A percentile compares a stretch with the other conserved stretches of the same genome.
phyloP scores from a whole-genome alignment of 1,284 basidiomycete species.

The Fomitiporia mediterranea region DNA sequence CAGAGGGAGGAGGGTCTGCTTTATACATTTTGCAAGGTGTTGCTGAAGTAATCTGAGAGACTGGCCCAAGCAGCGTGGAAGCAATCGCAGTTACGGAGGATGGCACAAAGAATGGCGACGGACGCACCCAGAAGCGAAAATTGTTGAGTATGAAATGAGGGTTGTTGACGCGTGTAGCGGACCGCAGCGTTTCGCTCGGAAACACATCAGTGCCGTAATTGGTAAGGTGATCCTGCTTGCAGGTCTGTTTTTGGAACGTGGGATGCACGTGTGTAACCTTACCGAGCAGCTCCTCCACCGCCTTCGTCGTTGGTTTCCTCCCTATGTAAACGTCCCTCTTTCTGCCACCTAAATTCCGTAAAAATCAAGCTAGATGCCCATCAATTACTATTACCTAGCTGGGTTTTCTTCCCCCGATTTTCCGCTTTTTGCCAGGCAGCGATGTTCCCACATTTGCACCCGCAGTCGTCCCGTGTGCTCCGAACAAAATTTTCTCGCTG shows the following conservation, averaged over 20 bases:
- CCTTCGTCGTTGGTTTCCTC: background rate
- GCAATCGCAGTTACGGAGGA: background rate
- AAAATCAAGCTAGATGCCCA: background rate
- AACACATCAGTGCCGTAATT: background rate
- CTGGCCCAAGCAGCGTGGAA: slow-evolving; percentile 1
- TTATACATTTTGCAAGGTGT: background rate
- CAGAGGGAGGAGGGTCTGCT: background rate
- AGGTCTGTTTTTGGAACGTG: background rate
- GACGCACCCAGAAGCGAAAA: background rate
- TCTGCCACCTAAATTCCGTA: background rate
- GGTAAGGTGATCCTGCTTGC: background rate
- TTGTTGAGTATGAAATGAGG: slow-evolving; percentile 7
- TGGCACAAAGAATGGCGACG: background rate
- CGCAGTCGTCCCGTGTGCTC: background rate
- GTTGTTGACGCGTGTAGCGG: background rate
- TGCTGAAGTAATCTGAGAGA: slow-evolving; percentile 5
- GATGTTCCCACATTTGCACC: background rate
- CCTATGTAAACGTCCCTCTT: background rate
- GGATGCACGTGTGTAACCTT: background rate
- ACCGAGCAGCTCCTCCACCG: background rate
- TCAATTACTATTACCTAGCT: background rate
- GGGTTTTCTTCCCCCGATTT: background rate
- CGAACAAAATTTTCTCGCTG: too few relatives aligned
- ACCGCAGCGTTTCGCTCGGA: too few relatives aligned
- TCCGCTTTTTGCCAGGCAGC: background rate